Base-by-base conservation (phyloP, 306 rosid species). In the Vigna radiata region DNA sequence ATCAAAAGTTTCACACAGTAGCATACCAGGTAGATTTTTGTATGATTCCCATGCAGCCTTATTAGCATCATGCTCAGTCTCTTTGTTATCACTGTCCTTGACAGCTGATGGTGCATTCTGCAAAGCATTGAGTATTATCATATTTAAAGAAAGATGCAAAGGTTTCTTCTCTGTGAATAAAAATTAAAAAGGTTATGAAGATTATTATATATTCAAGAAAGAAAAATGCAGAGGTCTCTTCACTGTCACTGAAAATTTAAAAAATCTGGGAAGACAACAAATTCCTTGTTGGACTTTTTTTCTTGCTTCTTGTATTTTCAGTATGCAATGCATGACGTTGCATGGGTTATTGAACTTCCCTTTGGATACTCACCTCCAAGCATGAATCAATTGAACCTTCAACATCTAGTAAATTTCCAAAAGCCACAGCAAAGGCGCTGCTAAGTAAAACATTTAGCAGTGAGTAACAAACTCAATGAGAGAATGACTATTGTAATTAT, bases 351-450 rank as follows among this genome's bases (percentile, higher is more conserved):
- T 58, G 21, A 65, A 79, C 65, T 85, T 37, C 76, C 21, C 73
- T 46, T 53, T n/a, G 61, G 62, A 63, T 17, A 17, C 75, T 56
- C 67, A 67, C 98, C 93, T 89, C 88, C 56, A 77, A 23, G 85
- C 48, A 78, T 63, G 84, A 84, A 78, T 79, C 84, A 73, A 67
- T 80, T 55, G 55, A 39, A 63, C 46, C 86, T 74, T 88, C 90
- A 52, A 71, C 75, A 60, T 90, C 84, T n/a, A 81, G 73, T 80
- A 92, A 72, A 79, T 84, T 83, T 71, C 78, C 47, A 79, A 88
- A 83, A 79, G 96, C 83, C 58, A 64, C 82, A 25, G 86, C 19
- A 47, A 85, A 75, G 25, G 81, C 80, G 87, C 96, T 90, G 95
- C 52, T 58, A 16, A 44, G 17, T 62, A 63, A 50, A 74, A 50